phyloP scores from a whole-genome alignment of 768 basidiomycete genomes.

The Lentinula guzmanii region DNA sequence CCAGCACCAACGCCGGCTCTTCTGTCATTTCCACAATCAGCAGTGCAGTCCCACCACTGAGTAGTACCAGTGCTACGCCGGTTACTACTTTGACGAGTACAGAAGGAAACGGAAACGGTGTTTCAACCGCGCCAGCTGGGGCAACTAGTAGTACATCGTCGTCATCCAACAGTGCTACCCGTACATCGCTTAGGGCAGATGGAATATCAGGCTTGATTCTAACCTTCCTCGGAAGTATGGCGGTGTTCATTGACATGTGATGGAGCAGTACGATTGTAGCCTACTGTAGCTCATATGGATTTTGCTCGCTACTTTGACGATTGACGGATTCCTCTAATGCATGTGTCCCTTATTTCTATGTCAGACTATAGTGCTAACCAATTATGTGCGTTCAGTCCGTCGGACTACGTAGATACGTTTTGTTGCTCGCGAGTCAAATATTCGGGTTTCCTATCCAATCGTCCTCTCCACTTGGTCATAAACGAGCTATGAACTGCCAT shows the following conservation, averaged over 20 bases:
- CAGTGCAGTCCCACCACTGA: background rate
- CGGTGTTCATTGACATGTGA: background rate
- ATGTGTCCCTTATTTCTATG: background rate
- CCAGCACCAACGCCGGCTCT: background rate
- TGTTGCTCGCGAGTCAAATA: no score
- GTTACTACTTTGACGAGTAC: background rate
- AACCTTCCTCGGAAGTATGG: background rate
- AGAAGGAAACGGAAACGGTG: background rate
- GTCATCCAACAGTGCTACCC: background rate
- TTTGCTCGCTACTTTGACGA: background rate
- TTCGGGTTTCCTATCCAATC: no score
- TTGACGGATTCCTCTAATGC: background rate
- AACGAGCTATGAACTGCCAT: no score
- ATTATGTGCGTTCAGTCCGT: background rate
- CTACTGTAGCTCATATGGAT: background rate
- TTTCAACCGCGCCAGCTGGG: background rate
- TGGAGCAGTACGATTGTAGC: background rate
- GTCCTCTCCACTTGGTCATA: no score
- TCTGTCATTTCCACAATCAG: background rate
- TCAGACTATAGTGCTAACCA: background rate
- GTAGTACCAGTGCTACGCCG: background rate
- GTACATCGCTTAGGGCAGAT: background rate
- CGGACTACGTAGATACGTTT: background rate
- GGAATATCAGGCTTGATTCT: background rate
- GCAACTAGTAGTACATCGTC: background rate